These are phyloP conservation scores for Symbiodinium natans DNA, from an alignment of 73 alveolate species.

Conservation along the genomic window DNA sequence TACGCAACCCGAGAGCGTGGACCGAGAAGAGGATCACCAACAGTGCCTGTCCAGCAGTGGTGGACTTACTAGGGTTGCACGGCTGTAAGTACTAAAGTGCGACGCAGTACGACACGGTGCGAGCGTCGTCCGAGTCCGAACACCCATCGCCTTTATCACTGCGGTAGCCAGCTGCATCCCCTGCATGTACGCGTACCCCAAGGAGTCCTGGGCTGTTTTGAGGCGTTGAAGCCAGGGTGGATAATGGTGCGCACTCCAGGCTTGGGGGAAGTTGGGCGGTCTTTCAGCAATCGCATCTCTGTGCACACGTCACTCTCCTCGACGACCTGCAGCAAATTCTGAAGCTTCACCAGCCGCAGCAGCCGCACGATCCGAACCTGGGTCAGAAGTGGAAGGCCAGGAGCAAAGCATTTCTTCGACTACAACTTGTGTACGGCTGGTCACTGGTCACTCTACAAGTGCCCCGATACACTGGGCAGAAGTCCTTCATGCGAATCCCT, in stretches of 20 bases:
- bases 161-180: slow-evolving; percentile 58
- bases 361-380: slow-evolving; percentile 50
- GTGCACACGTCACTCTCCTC: slow-evolving; percentile 3
- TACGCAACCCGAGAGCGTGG: slow-evolving; percentile 49
- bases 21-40: slow-evolving; percentile 74
- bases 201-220: background rate
- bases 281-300: background rate
- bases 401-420: no score
- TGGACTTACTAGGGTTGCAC: no score
- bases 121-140: no score
- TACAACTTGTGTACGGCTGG: background rate
- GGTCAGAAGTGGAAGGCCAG: background rate
- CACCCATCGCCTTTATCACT: slow-evolving; percentile 61
- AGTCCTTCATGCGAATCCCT: no score
- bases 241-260: no score
- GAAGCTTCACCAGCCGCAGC: slow-evolving; percentile 73
- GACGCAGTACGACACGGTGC: no score
- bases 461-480: background rate
- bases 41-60: background rate
- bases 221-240: no score
- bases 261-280: background rate
- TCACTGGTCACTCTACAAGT: background rate
- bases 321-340: slow-evolving; percentile 28
- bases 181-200: slow-evolving; percentile 44
- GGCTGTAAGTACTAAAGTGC: no score